Evolutionary conservation across 2,329 filamentous ascomycete genomes (phyloP).

Genomic region (Blastomyces silverae): DNA sequence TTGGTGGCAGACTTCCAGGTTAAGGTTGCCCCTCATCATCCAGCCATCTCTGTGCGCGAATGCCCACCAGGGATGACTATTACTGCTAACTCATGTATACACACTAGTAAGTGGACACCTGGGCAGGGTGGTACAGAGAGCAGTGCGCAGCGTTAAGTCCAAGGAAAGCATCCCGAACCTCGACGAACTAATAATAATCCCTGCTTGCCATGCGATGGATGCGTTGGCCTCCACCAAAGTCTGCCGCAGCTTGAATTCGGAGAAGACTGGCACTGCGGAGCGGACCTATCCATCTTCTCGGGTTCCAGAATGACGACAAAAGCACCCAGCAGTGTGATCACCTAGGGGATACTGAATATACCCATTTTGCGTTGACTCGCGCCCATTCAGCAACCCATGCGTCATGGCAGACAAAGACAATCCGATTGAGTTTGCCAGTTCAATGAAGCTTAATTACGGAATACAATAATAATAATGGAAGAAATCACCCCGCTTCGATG

Average conservation of each 20-base stretch:
- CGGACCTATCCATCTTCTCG: neutral
- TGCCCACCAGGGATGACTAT: neutral
- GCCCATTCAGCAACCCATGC: neutral
- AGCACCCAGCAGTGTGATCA: neutral
- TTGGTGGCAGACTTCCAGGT: neutral
- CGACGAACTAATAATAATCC: conserved; percentile 3
- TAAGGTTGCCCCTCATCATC: neutral
- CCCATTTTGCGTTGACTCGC: neutral
- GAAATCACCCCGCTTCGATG: neutral
- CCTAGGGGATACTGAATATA: neutral
- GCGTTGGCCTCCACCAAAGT: neutral
- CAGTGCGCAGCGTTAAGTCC: neutral
- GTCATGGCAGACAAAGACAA: neutral
- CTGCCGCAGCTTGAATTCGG: neutral
- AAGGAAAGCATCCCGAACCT: neutral
- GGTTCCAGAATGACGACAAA: neutral
- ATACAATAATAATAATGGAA: neutral
- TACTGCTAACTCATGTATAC: neutral
- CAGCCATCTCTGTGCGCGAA: neutral
- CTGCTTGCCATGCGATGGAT: conserved; percentile 9
- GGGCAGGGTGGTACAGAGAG: neutral
- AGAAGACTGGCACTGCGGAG: neutral
- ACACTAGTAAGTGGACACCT: neutral
- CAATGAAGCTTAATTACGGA: conserved; percentile 1
- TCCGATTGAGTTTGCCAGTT: neutral